Evolutionary conservation across 495 filamentous ascomycete species (phyloP).

Genomic region (Glarea lozoyensis): DNA sequence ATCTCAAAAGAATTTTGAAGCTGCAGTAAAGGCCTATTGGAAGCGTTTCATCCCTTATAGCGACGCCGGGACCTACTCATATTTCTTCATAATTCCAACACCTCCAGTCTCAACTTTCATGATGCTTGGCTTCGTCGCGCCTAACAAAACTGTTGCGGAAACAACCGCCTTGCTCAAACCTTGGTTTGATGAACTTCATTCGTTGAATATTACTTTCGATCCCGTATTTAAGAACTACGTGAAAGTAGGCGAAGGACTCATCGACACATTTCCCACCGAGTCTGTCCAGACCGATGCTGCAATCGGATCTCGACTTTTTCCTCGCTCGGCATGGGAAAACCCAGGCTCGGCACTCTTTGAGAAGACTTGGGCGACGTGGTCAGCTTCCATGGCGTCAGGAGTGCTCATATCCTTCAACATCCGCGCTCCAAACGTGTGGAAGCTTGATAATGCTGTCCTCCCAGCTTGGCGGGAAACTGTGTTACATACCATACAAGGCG

Average conservation of each 20-base stretch:
- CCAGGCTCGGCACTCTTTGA: background rate
- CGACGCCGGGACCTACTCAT: conserved; percentile 41
- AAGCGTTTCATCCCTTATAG: conserved; percentile 3
- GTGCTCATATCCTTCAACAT: conserved; percentile 20
- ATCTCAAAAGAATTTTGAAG: conserved; percentile 1
- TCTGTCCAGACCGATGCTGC: conserved; percentile 31
- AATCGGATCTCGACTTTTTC: conserved; percentile 48
- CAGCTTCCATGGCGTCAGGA: background rate
- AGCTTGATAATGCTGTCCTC: conserved; percentile 39
- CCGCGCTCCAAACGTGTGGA: background rate
- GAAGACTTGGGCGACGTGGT: background rate
- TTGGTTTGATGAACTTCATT: conserved; percentile 10
- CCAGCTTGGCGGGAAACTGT: conserved; percentile 49
- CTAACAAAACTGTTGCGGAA: conserved; percentile 7
- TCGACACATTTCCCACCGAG: conserved; percentile 32
- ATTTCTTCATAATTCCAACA: conserved; percentile 28
- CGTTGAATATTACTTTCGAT: conserved; percentile 23
- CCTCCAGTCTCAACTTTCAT: conserved; percentile 3
- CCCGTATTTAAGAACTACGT: conserved; percentile 24
- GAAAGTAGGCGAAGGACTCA: conserved; percentile 38
- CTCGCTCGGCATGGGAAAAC: conserved; percentile 21
- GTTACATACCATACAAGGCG: conserved; percentile 4
- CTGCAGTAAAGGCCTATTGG: conserved; percentile 2
- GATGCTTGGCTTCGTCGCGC: conserved; percentile 12
- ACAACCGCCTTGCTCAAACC: conserved; percentile 7